These are phyloP conservation scores for Isochrysis galbana DNA, from an alignment of 78 protist species.

Conservation along the genomic window DNA sequence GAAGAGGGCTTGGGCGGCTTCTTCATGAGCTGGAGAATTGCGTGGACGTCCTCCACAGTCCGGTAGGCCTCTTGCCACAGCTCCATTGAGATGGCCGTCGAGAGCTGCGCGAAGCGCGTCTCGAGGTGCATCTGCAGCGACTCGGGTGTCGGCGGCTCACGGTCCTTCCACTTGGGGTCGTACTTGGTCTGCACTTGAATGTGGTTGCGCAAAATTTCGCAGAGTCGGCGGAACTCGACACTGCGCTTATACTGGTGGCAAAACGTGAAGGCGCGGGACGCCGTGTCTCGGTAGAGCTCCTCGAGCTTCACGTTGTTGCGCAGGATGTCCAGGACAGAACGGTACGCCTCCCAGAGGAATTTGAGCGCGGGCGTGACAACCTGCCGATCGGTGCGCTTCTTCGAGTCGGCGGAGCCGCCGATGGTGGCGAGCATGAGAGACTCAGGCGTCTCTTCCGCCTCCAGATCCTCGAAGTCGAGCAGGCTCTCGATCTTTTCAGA, in stretches of 20 bases:
- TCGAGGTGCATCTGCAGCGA: conserved; percentile 73
- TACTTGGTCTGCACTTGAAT: conserved; percentile 46
- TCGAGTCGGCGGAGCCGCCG: conserved; percentile 20
- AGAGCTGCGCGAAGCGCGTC: conserved; percentile 79
- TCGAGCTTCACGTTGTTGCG: conserved; percentile 72
- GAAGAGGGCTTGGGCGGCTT: conserved; percentile 32
- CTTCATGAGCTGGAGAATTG: conserved; percentile 39
- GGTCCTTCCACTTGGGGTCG: not conserved
- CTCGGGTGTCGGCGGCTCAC: conserved; percentile 40
- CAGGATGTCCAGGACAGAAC: conserved; percentile 78
- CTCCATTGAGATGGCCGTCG: conserved; percentile 74
- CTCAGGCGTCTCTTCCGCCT: conserved; percentile 69
- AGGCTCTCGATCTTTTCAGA: not conserved
- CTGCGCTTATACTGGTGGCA: conserved; percentile 81
- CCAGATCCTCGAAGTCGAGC: conserved; percentile 37
- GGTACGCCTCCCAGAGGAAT: conserved; percentile 81
- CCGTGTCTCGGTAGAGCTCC: conserved; percentile 60
- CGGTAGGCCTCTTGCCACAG: conserved; percentile 86
- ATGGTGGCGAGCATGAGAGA: conserved; percentile 35
- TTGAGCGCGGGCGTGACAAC: conserved; percentile 64
- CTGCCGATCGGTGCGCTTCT: conserved; percentile 20
- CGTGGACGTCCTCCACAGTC: conserved; percentile 79
- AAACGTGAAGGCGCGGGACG: conserved; percentile 72
- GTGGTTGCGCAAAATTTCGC: conserved; percentile 77
- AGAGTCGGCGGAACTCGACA: conserved; percentile 78